Percentiles rank a stretch among this genome's conserved stretches.
Conservation (phyloP, 768 basidiomycete species). For the Chiua virens region DNA sequence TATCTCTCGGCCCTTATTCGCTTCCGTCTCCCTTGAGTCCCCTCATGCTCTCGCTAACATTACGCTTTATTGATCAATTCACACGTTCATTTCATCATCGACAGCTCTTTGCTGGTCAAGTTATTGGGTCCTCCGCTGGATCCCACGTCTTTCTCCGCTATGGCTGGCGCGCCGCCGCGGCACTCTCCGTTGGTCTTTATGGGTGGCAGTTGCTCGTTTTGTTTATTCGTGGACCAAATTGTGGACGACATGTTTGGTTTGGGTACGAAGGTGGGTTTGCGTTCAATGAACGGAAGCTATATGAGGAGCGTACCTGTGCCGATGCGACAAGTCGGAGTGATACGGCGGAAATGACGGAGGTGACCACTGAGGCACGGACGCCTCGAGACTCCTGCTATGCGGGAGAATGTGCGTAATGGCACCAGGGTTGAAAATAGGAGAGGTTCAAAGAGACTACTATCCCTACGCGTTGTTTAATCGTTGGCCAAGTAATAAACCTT, state of each 20-base stretch:
- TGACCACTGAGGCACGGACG: conserved; percentile 5
- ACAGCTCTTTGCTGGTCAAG: conserved; percentile 38
- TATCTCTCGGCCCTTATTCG: no score
- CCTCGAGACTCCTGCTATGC: conserved; percentile 3
- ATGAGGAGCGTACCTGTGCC: neutral
- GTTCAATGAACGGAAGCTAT: neutral
- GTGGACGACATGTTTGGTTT: conserved; percentile 47
- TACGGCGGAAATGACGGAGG: neutral
- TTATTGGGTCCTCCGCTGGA: conserved; percentile 43
- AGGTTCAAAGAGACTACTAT: no score
- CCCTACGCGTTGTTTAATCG: no score
- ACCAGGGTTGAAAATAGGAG: no score
- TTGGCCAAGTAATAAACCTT: no score
- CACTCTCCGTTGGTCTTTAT: conserved; percentile 34
- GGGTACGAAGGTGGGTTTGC: conserved; percentile 59
- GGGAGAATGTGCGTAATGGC: neutral
- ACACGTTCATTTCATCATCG: neutral
- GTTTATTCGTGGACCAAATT: conserved; percentile 38
- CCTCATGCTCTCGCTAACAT: neutral
- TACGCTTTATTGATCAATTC: no score
- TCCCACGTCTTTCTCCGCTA: conserved; percentile 41
- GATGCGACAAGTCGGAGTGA: neutral
- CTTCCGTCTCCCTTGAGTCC: neutral
- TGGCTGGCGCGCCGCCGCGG: conserved; percentile 39
- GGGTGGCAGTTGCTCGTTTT: conserved; percentile 36